These are phyloP conservation scores for Tetrahymena malaccensis DNA, from an alignment of 73 alveolate species.

Conservation along the genomic window DNA sequence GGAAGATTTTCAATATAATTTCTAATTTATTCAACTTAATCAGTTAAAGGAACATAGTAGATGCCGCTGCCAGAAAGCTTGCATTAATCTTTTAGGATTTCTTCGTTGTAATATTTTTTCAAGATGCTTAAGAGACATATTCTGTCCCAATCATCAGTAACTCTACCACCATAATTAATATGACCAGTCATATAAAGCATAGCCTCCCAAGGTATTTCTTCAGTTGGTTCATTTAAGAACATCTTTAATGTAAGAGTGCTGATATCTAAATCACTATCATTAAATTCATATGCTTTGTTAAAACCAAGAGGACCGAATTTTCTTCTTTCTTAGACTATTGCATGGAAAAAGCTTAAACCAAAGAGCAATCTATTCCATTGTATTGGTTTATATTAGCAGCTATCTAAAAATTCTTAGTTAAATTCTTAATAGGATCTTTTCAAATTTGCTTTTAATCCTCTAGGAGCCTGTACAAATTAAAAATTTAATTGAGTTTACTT, in stretches of 20 bases:
- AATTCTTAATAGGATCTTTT: conserved; percentile 88
- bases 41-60: conserved; percentile 76
- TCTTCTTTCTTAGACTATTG: conserved; percentile 92
- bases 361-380: conserved; percentile 77
- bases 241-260: conserved; percentile 69
- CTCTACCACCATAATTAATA: conserved; percentile 95
- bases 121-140: conserved; percentile 68
- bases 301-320: conserved; percentile 95
- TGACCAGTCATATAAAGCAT: conserved; percentile 90
- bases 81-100: conserved; percentile 64
- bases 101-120: conserved; percentile 69
- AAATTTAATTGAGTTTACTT: neutral
- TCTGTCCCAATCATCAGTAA: conserved; percentile 96
- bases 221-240: conserved; percentile 74
- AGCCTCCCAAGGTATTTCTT: conserved; percentile 92
- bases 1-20: conserved; percentile 68
- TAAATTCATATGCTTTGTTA: conserved; percentile 92
- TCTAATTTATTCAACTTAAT: conserved; percentile 26
- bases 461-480: conserved; percentile 73
- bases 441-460: conserved; percentile 96
- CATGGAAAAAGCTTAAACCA: conserved; percentile 93
- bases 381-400: conserved; percentile 66
- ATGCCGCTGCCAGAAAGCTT: conserved; percentile 76
- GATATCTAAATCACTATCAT: conserved; percentile 86
- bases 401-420: conserved; percentile 77